Conservation (phyloP, 2,329 filamentous ascomycete genomes). For the Beauveria caledonica region DNA sequence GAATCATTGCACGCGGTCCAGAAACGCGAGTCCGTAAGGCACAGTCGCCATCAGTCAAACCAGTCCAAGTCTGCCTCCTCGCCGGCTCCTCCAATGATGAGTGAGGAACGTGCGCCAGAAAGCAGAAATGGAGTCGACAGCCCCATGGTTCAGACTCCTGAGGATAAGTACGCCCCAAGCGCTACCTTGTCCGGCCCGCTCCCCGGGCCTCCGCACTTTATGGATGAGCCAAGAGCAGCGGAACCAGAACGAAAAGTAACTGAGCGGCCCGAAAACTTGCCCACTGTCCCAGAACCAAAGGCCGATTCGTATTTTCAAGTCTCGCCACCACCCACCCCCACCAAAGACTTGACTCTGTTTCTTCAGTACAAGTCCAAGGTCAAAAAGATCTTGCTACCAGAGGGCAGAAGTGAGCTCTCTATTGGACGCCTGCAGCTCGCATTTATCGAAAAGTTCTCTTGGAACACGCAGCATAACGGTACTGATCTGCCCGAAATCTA, state of each 20-base stretch:
- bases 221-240: slow-evolving; percentile 5
- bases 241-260: slow-evolving; percentile 5
- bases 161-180: slow-evolving; percentile 53
- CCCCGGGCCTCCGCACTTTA: slow-evolving; percentile 28
- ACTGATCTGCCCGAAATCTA: slow-evolving; percentile 93
- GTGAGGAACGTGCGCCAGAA: slow-evolving; percentile 44
- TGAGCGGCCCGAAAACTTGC: not conserved
- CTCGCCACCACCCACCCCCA: slow-evolving; percentile 53
- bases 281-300: slow-evolving; percentile 34
- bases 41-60: slow-evolving; percentile 40
- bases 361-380: slow-evolving; percentile 95
- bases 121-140: slow-evolving; percentile 12
- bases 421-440: slow-evolving; percentile 85
- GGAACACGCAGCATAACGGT: slow-evolving; percentile 94
- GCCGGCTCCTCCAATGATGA: slow-evolving; percentile 51
- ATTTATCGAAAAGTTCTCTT: slow-evolving; percentile 98
- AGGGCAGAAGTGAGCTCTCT: slow-evolving; percentile 76
- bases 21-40: slow-evolving; percentile 41
- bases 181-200: slow-evolving; percentile 54
- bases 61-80: slow-evolving; percentile 40
- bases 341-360: slow-evolving; percentile 88
- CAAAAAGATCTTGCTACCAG: slow-evolving; percentile 86
- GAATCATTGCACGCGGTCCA: slow-evolving; percentile 72
- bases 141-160: slow-evolving; percentile 45
- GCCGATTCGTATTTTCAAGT: slow-evolving; percentile 48